Evolutionary conservation across 805 yeast genomes (phyloP), one percentile per base, ranked within the genome.

Genomic region (Yarrowia hollandica): DNA sequence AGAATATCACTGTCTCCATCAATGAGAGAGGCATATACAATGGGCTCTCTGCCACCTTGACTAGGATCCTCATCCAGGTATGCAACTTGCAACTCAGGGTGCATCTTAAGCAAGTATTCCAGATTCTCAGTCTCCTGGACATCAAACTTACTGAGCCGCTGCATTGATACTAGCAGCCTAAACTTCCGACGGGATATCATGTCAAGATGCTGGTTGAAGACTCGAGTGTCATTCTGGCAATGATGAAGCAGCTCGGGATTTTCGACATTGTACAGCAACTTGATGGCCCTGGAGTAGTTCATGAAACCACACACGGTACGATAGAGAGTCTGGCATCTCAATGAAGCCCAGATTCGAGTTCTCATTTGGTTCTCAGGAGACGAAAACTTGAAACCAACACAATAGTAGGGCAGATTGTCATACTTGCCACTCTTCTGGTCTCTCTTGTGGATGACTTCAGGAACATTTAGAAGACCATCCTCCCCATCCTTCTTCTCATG

Each of bases 341-440:
- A 72, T 0, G 96, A 88, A 0, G 96, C 88, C 97, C 97, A 90
- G 1, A 89, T 78, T 67, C 96, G 77, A 0, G 96, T 89, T 69
- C 95, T 74, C 62, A 86, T 68, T 2, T 82, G 78, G 64, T 79
- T 82, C 59, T 83, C 84, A 0, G 87, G 84, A 2, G 82, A 77
- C 1, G 90, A 79, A 21, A 81, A 75, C 63, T 83, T 85, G 71
- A 85, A 88, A 0, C 96, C 96, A 63, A 87, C 74, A 64, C 84
- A 83, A 62, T 85, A 82, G 61, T 78, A 82, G 1, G 95, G 92
- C 28, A 88, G 68, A 61, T 88, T 90, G 62, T 79, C 79, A 33
- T 81, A 75, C 65, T 76, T 76, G 23, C 44, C 38, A 16, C 39
- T 48, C 55, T 33, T 48, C 21, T 48, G 55, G 12, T 37, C 35